Evolutionary conservation across 176 grass and related monocot genomes (phyloP).

Genomic region (Aegilops speltoides): DNA sequence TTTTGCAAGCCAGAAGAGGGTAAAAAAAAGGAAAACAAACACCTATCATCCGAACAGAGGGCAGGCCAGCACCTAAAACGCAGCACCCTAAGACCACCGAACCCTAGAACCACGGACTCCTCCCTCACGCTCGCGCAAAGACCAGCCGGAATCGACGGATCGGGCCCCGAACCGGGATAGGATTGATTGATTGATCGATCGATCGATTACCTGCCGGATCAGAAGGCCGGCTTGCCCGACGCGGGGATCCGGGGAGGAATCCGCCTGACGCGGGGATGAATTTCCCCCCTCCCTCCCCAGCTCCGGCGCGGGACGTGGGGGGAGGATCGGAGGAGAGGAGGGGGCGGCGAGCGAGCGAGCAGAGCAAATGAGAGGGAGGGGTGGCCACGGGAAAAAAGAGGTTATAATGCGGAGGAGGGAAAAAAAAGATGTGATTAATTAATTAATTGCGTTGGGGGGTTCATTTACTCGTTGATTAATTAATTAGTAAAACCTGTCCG

Average conservation of each 20-base stretch:
- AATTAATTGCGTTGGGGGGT: background rate
- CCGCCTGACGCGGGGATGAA: background rate
- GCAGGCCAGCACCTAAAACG: background rate
- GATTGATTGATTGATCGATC: background rate
- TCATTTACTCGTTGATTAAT: background rate
- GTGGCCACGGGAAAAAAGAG: background rate
- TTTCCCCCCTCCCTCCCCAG: conserved; percentile 15
- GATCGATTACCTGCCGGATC: background rate
- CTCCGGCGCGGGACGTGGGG: conserved; percentile 16
- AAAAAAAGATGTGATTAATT: background rate
- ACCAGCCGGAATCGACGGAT: conserved; percentile 13
- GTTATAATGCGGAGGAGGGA: background rate
- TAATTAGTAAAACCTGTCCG: background rate
- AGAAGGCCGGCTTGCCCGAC: background rate
- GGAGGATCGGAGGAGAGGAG: conserved; percentile 18
- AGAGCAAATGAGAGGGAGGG: background rate
- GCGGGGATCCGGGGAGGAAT: background rate
- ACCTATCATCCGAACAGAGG: background rate
- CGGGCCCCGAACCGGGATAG: background rate
- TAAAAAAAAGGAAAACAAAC: background rate
- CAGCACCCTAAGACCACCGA: background rate
- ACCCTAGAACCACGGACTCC: background rate
- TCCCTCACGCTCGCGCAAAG: background rate
- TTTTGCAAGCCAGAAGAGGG: background rate
- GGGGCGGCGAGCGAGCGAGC: background rate